phyloP scores from a whole-genome alignment of 1,139 yeast genomes.

The Suhomyces panamericanus region DNA sequence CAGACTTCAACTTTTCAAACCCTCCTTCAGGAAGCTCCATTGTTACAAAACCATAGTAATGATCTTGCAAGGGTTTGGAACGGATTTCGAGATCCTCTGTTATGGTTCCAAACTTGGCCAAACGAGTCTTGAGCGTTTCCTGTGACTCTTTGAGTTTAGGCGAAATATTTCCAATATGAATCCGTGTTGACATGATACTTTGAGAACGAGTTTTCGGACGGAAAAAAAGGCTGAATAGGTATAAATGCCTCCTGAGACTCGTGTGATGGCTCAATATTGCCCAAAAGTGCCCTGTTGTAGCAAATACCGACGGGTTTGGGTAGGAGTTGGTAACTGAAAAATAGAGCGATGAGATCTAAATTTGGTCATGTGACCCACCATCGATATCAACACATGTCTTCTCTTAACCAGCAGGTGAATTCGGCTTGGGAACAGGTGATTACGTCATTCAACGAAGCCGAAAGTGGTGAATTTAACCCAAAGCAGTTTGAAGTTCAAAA shows the following conservation, averaged over 20 bases:
- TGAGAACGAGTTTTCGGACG: neutral
- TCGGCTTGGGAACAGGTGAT: neutral
- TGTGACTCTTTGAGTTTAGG: conserved; percentile 46
- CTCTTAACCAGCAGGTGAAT: neutral
- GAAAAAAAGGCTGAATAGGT: neutral
- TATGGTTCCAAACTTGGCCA: conserved; percentile 52
- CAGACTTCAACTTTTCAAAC: conserved; percentile 48
- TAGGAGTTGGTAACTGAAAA: neutral
- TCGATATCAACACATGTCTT: neutral
- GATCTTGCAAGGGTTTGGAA: conserved; percentile 49
- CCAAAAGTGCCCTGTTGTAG: neutral
- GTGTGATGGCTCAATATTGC: neutral
- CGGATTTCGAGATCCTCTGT: conserved; percentile 46
- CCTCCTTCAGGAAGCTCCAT: conserved; percentile 49
- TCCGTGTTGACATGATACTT: conserved; percentile 28
- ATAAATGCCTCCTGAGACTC: neutral
- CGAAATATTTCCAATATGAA: conserved; percentile 74
- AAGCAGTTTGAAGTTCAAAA: neutral
- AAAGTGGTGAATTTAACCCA: neutral
- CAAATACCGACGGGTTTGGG: neutral
- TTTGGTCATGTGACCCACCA: conserved; percentile 1
- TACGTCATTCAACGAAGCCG: conserved; percentile 11
- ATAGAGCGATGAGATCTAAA: conserved; percentile 1
- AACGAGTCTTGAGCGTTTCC: conserved; percentile 44
- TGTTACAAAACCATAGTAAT: conserved; percentile 66